Conservation (phyloP, 2,329 filamentous ascomycete genomes). For the Ophiosphaerella korrae region DNA sequence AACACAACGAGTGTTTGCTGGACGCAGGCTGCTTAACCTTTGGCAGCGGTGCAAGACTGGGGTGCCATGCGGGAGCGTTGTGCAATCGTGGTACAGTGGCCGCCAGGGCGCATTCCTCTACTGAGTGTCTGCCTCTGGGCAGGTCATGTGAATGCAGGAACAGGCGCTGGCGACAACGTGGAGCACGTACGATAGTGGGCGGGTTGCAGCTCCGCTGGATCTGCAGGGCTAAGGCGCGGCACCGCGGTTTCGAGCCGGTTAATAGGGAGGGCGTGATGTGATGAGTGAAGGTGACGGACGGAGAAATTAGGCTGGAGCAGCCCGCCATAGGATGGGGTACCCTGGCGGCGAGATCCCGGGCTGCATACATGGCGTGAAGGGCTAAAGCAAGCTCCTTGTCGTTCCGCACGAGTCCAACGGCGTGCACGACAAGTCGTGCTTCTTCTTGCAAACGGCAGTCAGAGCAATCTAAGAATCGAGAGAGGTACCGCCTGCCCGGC, state of each 20-base stretch:
- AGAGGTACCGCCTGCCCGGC: conserved; percentile 44
- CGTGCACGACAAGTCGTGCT: conserved; percentile 45
- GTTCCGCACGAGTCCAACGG: conserved; percentile 30
- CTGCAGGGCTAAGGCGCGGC: conserved; percentile 24
- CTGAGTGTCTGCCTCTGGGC: conserved; percentile 10
- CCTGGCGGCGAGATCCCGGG: no score
- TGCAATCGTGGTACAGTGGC: conserved; percentile 12
- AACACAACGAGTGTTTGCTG: conserved; percentile 13
- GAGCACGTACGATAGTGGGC: conserved; percentile 16
- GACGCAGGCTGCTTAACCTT: background rate
- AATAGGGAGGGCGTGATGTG: conserved; percentile 20
- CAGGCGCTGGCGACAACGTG: background rate
- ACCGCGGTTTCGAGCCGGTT: conserved; percentile 32
- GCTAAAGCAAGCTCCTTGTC: no score
- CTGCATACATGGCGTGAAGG: no score
- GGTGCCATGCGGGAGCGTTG: conserved; percentile 46
- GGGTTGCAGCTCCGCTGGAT: conserved; percentile 35
- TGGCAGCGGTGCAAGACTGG: conserved; percentile 18
- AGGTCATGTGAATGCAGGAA: conserved; percentile 13
- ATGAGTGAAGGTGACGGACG: background rate
- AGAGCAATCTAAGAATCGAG: conserved; percentile 48
- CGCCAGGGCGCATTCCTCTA: conserved; percentile 21
- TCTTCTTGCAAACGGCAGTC: conserved; percentile 48
- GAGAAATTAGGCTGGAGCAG: no score
- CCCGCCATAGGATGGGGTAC: no score